Conservation (phyloP, 148 eudicot genomes). For the Rhododendron vialii region DNA sequence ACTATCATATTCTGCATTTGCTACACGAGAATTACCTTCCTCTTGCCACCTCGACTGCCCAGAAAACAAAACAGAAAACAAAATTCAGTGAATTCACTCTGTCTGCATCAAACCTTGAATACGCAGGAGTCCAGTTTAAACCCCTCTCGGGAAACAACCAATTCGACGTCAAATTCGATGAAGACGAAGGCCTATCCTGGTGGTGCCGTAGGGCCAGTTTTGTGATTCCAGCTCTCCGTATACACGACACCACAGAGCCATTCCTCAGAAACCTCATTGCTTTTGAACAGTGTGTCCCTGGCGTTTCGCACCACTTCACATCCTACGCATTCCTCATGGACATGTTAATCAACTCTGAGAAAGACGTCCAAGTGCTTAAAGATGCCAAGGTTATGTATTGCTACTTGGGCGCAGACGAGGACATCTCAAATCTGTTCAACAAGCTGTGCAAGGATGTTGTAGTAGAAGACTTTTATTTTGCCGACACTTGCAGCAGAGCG, state of each 20-base stretch:
- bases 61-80: not conserved
- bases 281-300: not conserved
- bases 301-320: not conserved
- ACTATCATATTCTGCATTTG: not conserved
- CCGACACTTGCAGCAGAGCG: not conserved
- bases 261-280: constrained; percentile 7
- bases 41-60: not conserved
- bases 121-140: not conserved
- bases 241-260: not conserved
- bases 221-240: not conserved
- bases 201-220: not conserved
- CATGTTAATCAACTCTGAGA: not conserved
- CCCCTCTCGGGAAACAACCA: not conserved
- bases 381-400: not conserved
- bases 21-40: not conserved
- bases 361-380: not conserved
- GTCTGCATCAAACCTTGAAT: not conserved
- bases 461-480: not conserved
- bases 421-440: not conserved
- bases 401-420: not conserved
- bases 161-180: not conserved
- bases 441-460: not conserved
- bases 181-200: not conserved
- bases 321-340: constrained; percentile 1
- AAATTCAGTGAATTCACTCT: not conserved